Percentiles rank a stretch among this genome's conserved stretches.
Evolutionary conservation across 768 basidiomycete genomes (phyloP).

Genomic region (Mycena metata): DNA sequence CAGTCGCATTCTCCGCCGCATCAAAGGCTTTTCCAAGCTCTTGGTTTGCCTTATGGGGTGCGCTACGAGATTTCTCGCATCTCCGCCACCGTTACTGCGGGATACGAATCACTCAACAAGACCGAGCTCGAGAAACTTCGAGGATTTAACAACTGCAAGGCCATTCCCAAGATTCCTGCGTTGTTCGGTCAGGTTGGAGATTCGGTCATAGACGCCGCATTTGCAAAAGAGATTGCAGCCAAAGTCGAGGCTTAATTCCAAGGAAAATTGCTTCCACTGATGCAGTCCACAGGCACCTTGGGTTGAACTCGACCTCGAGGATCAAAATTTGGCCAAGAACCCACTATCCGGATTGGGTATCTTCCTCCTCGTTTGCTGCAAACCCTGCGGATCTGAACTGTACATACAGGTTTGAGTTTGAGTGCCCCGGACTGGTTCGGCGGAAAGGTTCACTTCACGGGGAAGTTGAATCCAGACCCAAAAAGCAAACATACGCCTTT

Average conservation of each 20-base stretch:
- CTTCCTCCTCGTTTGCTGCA: neutral
- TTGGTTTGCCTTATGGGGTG: constrained; percentile 57
- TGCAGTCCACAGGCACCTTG: constrained; percentile 65
- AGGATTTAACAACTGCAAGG: constrained; percentile 47
- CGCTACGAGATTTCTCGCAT: constrained; percentile 69
- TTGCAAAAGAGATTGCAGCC: constrained; percentile 53
- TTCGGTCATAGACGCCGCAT: constrained; percentile 41
- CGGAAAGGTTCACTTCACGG: constrained; percentile 70
- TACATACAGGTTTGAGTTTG: constrained; percentile 51
- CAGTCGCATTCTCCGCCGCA: constrained; percentile 31
- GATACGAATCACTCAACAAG: constrained; percentile 49
- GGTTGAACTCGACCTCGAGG: constrained; percentile 72
- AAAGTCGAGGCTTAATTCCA: constrained; percentile 41
- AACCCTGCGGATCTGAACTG: neutral
- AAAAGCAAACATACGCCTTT: constrained; percentile 41
- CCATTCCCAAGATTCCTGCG: constrained; percentile 44
- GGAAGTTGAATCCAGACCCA: constrained; percentile 45
- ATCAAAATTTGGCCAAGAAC: constrained; percentile 51
- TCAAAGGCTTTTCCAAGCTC: constrained; percentile 22
- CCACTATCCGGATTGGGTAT: constrained; percentile 52
- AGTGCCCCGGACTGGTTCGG: constrained; percentile 66
- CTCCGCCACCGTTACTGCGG: constrained; percentile 46
- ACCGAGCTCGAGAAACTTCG: constrained; percentile 46
- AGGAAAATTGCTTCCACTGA: constrained; percentile 6
- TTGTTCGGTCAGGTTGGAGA: constrained; percentile 30